Evolutionary conservation across 2,329 filamentous ascomycete species (phyloP).

Genomic region (Pyrenophora teres): DNA sequence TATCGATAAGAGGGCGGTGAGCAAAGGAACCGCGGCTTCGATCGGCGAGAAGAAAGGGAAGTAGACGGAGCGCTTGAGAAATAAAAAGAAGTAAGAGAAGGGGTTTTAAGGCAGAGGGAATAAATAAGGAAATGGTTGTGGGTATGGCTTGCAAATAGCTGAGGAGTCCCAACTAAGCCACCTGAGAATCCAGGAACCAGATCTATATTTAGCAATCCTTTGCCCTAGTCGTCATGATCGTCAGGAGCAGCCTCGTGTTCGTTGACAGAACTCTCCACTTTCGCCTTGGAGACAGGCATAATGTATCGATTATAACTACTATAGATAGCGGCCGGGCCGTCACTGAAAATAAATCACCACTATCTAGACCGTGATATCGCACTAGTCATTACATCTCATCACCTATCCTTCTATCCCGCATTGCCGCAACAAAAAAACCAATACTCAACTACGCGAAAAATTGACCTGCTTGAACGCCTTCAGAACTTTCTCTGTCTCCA

Average conservation of each 20-base stretch:
- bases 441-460: background rate
- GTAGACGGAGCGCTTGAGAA: background rate
- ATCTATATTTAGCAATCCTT: constrained; percentile 14
- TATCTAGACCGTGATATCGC: no score
- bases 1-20: constrained; percentile 38
- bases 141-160: constrained; percentile 2
- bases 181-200: constrained; percentile 9
- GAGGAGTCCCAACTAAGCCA: background rate
- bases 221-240: constrained; percentile 2
- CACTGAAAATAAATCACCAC: no score
- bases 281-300: no score
- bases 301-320: no score
- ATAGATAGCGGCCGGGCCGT: no score
- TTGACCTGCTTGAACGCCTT: constrained; percentile 15
- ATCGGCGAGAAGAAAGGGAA: background rate
- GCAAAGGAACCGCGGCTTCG: background rate
- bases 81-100: no score
- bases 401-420: no score
- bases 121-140: background rate
- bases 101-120: background rate
- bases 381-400: no score
- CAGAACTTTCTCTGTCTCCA: constrained; percentile 25
- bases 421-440: background rate
- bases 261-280: background rate
- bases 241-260: constrained; percentile 5